Base-by-base conservation (phyloP, 768 basidiomycete species). In the Clitopilus hobsonii region DNA sequence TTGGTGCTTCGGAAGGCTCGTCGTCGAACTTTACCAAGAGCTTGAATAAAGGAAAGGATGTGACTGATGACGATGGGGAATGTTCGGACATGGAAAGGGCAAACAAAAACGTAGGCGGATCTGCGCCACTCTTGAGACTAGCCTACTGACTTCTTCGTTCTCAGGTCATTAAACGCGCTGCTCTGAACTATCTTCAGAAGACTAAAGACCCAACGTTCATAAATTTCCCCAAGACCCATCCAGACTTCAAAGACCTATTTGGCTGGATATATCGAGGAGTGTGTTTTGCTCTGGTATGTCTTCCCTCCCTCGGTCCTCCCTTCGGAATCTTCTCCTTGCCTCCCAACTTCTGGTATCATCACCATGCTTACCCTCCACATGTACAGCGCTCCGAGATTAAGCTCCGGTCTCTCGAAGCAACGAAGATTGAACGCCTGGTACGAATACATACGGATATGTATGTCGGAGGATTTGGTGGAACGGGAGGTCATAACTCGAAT, bases 61-160 rank as follows among this genome's bases (percentile, higher is more conserved):
- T 18, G 22, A 18, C 38, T 28, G 54, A 36, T 5, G 56, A 63
- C 16, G 67, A 64, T 49, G 57, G 54, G 7, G 65, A 63, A 26
- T n/a, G n/a, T n/a, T n/a, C n/a, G n/a, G 59, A 71, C 54, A 61
- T 81, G 38, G 86, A 88, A 69, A 79, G 73, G 60, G 71, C 74
- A 5, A 89, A 88, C 63, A 88, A 84, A 66, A 76, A 75, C 57
- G 87, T 88, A 58, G 61, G 77, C 67, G 18, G 18, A 14, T 54
- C 38, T 49, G 48, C 20, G 11, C 50, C 14, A 2, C 20, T 49
- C 26, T 51, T 24, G 18, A n/a, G 16, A 28, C 45, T 49, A 38
- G 36, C 28, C 18, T 27, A 50, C 53, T 41, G 29, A n/a, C n/a
- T n/a, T n/a, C n/a, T n/a, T n/a, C n/a, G n/a, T n/a, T n/a, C 28